These are phyloP conservation scores for Ophiognomonia clavigignenti-juglandacearum DNA, from an alignment of 2,329 filamentous ascomycete genomes.

Conservation along the genomic window DNA sequence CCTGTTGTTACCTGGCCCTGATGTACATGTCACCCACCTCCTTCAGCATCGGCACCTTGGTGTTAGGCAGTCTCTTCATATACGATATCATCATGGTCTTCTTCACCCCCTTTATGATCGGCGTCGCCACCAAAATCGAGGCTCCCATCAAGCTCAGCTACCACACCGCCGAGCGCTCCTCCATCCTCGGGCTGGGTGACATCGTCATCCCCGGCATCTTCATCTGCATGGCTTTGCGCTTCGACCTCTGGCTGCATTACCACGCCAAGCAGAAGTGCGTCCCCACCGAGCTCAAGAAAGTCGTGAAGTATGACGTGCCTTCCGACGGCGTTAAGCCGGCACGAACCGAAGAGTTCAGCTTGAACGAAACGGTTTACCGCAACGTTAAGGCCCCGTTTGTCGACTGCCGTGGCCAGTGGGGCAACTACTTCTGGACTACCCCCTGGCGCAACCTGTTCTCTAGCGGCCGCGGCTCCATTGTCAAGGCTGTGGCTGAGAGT, in stretches of 20 bases:
- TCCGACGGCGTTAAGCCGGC: slow-evolving; percentile 18
- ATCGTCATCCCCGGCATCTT: slow-evolving; percentile 90
- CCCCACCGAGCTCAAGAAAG: slow-evolving; percentile 29
- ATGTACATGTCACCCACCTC: slow-evolving; percentile 85
- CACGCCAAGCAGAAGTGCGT: slow-evolving; percentile 55
- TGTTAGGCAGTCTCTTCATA: slow-evolving; percentile 77
- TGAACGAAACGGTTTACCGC: slow-evolving; percentile 35
- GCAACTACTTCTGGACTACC: slow-evolving; percentile 74
- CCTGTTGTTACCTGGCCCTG: slow-evolving; percentile 78
- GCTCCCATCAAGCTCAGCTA: slow-evolving; percentile 92
- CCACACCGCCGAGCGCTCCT: slow-evolving; percentile 49
- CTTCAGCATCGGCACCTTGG: slow-evolving; percentile 73
- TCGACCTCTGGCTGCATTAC: slow-evolving; percentile 85
- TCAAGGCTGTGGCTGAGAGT: slow-evolving; percentile 33
- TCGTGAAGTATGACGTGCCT: slow-evolving; percentile 11
- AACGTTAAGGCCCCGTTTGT: slow-evolving; percentile 48
- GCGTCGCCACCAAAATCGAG: slow-evolving; percentile 82
- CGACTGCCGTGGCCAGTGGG: slow-evolving; percentile 70
- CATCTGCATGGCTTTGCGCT: slow-evolving; percentile 82
- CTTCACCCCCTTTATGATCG: slow-evolving; percentile 82
- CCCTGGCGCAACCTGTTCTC: slow-evolving; percentile 22
- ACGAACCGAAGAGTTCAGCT: slow-evolving; percentile 30
- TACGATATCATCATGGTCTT: slow-evolving; percentile 96
- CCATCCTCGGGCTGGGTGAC: slow-evolving; percentile 92
- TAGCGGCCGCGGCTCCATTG: slow-evolving; percentile 21